These are phyloP conservation scores for Reticulascus tulasneorum DNA, from an alignment of 2,329 filamentous ascomycete species.

Conservation along the genomic window DNA sequence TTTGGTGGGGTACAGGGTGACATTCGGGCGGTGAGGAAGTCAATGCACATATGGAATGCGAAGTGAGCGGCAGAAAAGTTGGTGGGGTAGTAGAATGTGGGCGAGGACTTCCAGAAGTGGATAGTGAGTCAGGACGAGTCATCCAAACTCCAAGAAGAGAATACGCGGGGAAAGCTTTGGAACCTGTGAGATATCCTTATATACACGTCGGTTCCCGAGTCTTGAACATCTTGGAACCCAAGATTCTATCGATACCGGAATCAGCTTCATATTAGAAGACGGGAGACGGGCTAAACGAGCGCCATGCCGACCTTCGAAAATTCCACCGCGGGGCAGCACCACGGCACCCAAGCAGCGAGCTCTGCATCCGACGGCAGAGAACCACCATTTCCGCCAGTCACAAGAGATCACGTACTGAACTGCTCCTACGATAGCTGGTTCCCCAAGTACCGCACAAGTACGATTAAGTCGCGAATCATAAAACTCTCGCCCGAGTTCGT, in stretches of 20 bases:
- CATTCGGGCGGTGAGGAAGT: conserved; percentile 9
- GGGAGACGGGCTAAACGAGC: background rate
- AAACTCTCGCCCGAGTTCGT: conserved; percentile 73
- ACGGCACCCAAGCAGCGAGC: conserved; percentile 7
- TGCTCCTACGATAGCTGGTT: conserved; percentile 96
- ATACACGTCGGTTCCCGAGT: too few relatives aligned
- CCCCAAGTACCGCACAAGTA: conserved; percentile 67
- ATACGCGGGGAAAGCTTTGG: too few relatives aligned
- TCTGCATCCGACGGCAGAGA: conserved; percentile 11
- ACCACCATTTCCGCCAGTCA: conserved; percentile 77
- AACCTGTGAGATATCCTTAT: too few relatives aligned
- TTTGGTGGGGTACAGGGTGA: background rate
- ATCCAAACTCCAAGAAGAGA: too few relatives aligned
- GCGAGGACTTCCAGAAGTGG: too few relatives aligned
- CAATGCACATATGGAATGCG: background rate
- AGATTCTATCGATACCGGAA: too few relatives aligned
- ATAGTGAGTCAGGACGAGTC: too few relatives aligned
- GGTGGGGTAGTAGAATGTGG: conserved; percentile 10
- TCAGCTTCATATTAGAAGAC: too few relatives aligned
- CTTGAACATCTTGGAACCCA: too few relatives aligned
- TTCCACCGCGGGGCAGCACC: conserved; percentile 13
- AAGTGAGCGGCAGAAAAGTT: conserved; percentile 10
- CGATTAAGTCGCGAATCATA: conserved; percentile 82
- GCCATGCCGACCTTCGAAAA: conserved; percentile 28
- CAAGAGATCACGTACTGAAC: conserved; percentile 81